Percentiles rank a stretch among this genome's conserved stretches.
These are phyloP conservation scores for Gamarada debralockiae DNA, from an alignment of 495 filamentous ascomycete species.

Conservation along the genomic window DNA sequence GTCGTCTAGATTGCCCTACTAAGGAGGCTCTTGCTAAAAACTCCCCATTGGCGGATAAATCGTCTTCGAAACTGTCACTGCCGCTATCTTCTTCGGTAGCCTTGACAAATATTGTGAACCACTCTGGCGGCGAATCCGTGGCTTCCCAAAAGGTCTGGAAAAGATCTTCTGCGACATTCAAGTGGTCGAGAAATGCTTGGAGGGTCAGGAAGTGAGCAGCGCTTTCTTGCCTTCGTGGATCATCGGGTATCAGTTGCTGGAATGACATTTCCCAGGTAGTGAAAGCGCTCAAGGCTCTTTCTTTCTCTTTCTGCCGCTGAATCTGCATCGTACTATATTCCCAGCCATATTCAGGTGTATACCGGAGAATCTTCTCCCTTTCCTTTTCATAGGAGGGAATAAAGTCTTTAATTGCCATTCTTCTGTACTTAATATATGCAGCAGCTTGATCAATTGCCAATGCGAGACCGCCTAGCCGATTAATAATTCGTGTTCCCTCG, in stretches of 20 bases:
- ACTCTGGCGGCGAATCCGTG: background rate
- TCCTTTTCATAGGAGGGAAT: no score
- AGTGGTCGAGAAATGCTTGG: constrained; percentile 6
- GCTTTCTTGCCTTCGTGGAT: background rate
- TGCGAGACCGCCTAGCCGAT: no score
- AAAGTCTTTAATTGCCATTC: no score
- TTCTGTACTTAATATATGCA: no score
- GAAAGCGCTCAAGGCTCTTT: constrained; percentile 7
- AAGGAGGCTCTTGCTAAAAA: background rate
- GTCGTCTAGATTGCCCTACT: background rate
- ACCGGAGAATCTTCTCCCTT: no score
- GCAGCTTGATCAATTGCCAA: no score
- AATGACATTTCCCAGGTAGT: constrained; percentile 13
- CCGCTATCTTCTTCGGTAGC: constrained; percentile 1
- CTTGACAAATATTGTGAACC: constrained; percentile 3
- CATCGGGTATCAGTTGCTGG: background rate
- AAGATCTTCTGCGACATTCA: constrained; percentile 1
- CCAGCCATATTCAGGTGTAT: no score
- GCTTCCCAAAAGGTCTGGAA: background rate
- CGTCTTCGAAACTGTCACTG: background rate
- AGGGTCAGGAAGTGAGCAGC: constrained; percentile 4
- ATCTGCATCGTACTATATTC: no score
- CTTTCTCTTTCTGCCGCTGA: constrained; percentile 1
- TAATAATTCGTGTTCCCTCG: no score
- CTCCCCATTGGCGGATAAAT: no score